Base-by-base conservation (phyloP, 768 basidiomycete genomes). In the Podaxis carcinomalis region DNA sequence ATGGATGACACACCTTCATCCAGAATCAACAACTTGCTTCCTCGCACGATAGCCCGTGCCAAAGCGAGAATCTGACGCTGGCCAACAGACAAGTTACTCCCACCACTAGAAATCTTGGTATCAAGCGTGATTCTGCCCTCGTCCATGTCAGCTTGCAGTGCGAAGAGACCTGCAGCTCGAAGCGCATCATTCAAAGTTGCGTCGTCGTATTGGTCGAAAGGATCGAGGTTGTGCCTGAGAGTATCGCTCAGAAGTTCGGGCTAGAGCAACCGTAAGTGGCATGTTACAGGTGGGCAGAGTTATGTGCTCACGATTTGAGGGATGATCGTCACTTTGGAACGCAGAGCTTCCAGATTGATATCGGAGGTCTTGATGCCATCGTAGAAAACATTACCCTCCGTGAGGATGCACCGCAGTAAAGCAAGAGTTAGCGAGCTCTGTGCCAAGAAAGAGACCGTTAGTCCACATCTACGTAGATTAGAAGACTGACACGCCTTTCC, bases 21-120 rank as follows among this genome's bases (percentile, higher is more conserved):
- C 28, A 86, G 70, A 36, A 87, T 81, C 36, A 87, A 76, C 35
- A 87, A 73, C 36, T 81, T 77, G 69, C 80, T 85, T 35, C 78
- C 75, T 13, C 80, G 74, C 9, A 85, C 72, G 57, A 85, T 75
- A 5, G 82, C 84, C 42, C 83, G 74, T 6, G 85, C 85, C 69
- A 87, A 75, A 14, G 85, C 83, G 51, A 87, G 78, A 56, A 87
- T 78, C 65, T 91, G 89, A 13, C 89, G 72, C 66, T 91, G 88
- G 25, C 89, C 89, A 54, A 87, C 84, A 1, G 85, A 87, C 65
- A 90, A 82, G 70, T 90, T 90, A 32, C 78, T 70, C 6, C 89
- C 89, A 7, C 88, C 88, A 1, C 71, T 75, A 21, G 75, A 68
- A 39, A 82, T 73, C 13, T 65, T 52, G 32, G 71, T 79, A 50